Evolutionary conservation across 2,329 filamentous ascomycete genomes (phyloP).

Genomic region (Boeremia lycopersici): DNA sequence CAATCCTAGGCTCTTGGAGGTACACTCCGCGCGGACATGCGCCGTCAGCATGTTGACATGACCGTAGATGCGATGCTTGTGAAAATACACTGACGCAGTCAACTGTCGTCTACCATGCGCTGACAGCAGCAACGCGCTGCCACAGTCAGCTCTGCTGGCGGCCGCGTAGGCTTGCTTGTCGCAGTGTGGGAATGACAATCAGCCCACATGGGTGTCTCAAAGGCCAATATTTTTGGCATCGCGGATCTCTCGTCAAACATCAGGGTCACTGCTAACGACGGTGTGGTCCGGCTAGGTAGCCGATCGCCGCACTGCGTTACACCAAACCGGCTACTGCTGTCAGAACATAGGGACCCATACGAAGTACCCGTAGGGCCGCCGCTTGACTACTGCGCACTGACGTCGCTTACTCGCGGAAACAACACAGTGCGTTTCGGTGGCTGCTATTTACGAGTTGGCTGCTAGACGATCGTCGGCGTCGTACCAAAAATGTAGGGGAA

Average conservation of each 20-base stretch:
- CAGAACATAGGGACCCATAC: constrained; percentile 8
- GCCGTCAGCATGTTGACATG: constrained; percentile 7
- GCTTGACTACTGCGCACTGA: constrained; percentile 6
- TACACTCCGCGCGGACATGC: not conserved
- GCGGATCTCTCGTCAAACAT: constrained; percentile 7
- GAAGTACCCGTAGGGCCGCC: not conserved
- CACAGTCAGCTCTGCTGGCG: constrained; percentile 3
- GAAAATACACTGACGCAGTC: constrained; percentile 4
- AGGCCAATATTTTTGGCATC: constrained; percentile 3
- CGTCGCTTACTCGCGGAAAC: constrained; percentile 16
- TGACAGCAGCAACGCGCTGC: constrained; percentile 9
- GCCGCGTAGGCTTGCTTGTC: constrained; percentile 7
- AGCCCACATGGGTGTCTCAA: constrained; percentile 13
- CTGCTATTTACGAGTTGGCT: constrained; percentile 23
- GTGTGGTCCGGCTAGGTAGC: constrained; percentile 3
- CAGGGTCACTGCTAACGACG: constrained; percentile 1
- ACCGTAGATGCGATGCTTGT: not conserved
- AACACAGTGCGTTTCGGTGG: constrained; percentile 18
- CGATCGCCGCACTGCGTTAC: constrained; percentile 3
- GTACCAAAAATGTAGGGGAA: constrained; percentile 9
- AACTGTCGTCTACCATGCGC: not conserved
- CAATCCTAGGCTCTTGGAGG: constrained; percentile 8
- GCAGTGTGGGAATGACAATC: constrained; percentile 2
- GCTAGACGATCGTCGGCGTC: constrained; percentile 7
- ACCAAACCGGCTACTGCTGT: constrained; percentile 4